Percentiles rank a stretch among this genome's conserved stretches.
phyloP scores from a whole-genome alignment of 139 green algal genomes.

The Coccomyxa sp. region DNA sequence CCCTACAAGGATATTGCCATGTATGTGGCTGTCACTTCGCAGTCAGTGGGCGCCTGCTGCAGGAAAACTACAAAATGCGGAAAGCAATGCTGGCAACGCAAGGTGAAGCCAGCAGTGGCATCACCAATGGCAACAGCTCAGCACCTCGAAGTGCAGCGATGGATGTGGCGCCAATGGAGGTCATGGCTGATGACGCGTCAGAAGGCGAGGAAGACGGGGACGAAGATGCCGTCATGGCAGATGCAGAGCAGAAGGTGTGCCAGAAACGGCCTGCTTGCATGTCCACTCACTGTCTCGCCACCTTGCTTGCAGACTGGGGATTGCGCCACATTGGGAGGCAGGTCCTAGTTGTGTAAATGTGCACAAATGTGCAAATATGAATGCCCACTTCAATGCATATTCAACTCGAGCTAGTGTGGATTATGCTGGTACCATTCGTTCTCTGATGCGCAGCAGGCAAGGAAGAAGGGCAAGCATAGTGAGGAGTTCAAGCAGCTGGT shows the following conservation, averaged over 20 bases:
- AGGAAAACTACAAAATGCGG: slow-evolving; percentile 1
- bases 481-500: slow-evolving; percentile 78
- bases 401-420: neutral
- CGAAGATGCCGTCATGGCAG: neutral
- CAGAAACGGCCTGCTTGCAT: neutral
- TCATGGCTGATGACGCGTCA: neutral
- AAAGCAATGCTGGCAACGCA: no score
- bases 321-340: no score
- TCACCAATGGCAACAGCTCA: neutral
- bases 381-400: neutral
- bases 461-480: slow-evolving; percentile 21
- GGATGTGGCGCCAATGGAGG: neutral
- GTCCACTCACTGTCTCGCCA: neutral
- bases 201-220: slow-evolving; percentile 30
- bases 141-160: neutral
- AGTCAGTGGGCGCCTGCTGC: neutral
- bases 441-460: neutral
- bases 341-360: no score
- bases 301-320: neutral
- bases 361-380: neutral
- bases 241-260: neutral
- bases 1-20: no score
- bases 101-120: no score
- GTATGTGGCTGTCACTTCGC: neutral
- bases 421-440: neutral